Evolutionary conservation across 1,139 yeast species (phyloP).

Genomic region (Yamadazyma dushanensis): DNA sequence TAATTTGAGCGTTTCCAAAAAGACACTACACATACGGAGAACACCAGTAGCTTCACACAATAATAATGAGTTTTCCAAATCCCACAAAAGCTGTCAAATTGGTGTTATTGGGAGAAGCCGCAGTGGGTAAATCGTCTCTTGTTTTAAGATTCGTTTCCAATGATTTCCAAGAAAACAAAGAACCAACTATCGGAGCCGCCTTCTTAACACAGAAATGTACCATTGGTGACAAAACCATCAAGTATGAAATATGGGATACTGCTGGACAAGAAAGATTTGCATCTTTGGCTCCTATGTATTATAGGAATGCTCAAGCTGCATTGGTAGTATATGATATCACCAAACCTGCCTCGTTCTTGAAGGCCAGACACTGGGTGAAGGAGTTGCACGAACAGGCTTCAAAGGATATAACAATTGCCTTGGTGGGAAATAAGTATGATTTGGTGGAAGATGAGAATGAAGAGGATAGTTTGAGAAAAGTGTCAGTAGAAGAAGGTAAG

Average conservation of each 20-base stretch:
- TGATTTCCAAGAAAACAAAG: constrained; percentile 94
- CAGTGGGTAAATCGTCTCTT: constrained; percentile 93
- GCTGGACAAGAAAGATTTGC: constrained; percentile 99
- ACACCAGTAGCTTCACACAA: too few relatives aligned
- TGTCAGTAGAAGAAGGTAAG: constrained; percentile 85
- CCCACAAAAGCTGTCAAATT: constrained; percentile 79
- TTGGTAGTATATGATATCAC: constrained; percentile 94
- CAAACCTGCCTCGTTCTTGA: constrained; percentile 94
- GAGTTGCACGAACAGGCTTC: constrained; percentile 95
- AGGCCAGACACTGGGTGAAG: constrained; percentile 99
- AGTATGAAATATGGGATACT: constrained; percentile 98
- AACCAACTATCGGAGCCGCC: constrained; percentile 98
- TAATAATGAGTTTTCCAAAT: constrained; percentile 22
- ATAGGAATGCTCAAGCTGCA: constrained; percentile 98
- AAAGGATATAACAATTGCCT: constrained; percentile 86
- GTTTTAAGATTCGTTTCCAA: constrained; percentile 92
- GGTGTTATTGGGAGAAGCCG: constrained; percentile 94
- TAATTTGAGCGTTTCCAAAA: background rate
- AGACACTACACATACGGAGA: too few relatives aligned
- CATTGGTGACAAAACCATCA: constrained; percentile 84
- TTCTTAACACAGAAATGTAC: constrained; percentile 93
- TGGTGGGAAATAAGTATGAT: constrained; percentile 92
- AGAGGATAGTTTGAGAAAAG: constrained; percentile 57
- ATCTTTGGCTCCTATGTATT: constrained; percentile 95
- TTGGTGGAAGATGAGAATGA: constrained; percentile 41